Conservation (phyloP, 2,329 filamentous ascomycete genomes). For the Conoideocrella luteorostrata region DNA sequence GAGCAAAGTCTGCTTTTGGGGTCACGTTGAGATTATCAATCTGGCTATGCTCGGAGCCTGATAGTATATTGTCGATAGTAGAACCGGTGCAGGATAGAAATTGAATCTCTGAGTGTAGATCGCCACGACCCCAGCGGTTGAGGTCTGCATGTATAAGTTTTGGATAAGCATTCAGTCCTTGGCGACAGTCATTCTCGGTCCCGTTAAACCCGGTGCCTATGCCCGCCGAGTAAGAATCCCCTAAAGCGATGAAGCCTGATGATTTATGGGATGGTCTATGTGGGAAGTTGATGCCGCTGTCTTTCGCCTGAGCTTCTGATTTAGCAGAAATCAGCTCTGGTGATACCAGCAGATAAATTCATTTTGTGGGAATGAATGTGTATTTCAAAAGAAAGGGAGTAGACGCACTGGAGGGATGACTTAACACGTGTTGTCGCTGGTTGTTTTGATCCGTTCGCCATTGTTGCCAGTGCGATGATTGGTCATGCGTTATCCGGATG, state of each 20-base stretch:
- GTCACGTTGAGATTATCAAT: conserved; percentile 34
- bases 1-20: conserved; percentile 33
- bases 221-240: conserved; percentile 42
- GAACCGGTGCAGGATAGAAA: conserved; percentile 42
- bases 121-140: conserved; percentile 10
- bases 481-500: no score
- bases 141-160: conserved; percentile 34
- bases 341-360: no score
- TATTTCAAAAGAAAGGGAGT: no score
- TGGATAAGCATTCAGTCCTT: conserved; percentile 35
- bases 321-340: no score
- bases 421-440: no score
- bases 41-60: conserved; percentile 30
- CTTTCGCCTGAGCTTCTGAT: not conserved
- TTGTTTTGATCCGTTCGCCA: no score
- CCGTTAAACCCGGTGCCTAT: conserved; percentile 38
- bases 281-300: conserved; percentile 1
- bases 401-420: no score
- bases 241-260: conserved; percentile 34
- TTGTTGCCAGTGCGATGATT: no score
- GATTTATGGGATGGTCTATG: conserved; percentile 11
- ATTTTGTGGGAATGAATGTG: no score
- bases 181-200: conserved; percentile 35
- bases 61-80: conserved; percentile 33
- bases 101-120: conserved; percentile 24